Conservation (phyloP, 1,284 basidiomycete genomes). For the Tausonia pullulans region DNA sequence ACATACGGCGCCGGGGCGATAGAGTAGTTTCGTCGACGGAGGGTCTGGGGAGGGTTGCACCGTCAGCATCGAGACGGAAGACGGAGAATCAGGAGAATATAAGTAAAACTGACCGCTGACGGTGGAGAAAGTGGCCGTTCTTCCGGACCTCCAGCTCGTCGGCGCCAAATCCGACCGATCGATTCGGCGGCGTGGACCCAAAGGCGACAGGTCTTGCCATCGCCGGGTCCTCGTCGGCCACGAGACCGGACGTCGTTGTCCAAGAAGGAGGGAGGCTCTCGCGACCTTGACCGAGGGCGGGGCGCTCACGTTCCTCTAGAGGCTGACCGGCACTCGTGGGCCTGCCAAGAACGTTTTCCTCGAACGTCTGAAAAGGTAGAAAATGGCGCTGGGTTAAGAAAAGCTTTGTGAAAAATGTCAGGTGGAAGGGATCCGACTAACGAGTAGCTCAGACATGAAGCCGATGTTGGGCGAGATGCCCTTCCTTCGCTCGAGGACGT, state of each 20-base stretch:
- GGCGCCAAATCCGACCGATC: conserved; percentile 4
- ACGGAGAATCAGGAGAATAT: neutral
- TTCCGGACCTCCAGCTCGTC: conserved; percentile 58
- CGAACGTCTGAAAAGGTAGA: conserved; percentile 20
- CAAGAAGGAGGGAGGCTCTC: conserved; percentile 59
- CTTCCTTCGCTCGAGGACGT: conserved; percentile 77
- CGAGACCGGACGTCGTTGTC: conserved; percentile 18
- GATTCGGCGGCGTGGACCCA: no score
- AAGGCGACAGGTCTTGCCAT: conserved; percentile 3
- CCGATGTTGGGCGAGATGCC: conserved; percentile 97
- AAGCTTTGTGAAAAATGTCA: neutral
- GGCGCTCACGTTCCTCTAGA: neutral
- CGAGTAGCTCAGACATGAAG: conserved; percentile 67
- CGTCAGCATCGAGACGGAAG: neutral
- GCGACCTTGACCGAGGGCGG: conserved; percentile 26
- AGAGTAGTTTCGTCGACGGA: conserved; percentile 75
- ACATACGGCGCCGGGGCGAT: conserved; percentile 72
- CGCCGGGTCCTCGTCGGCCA: conserved; percentile 12
- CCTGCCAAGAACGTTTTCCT: neutral
- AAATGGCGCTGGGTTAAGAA: neutral
- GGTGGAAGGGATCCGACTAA: neutral
- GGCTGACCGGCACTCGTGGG: conserved; percentile 16
- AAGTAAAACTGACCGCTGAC: conserved; percentile 40
- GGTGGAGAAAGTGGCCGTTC: conserved; percentile 70
- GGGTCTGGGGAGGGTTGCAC: conserved; percentile 34